phyloP scores from a whole-genome alignment of 2,329 filamentous ascomycete genomes.

The Paradendryphiella salina region DNA sequence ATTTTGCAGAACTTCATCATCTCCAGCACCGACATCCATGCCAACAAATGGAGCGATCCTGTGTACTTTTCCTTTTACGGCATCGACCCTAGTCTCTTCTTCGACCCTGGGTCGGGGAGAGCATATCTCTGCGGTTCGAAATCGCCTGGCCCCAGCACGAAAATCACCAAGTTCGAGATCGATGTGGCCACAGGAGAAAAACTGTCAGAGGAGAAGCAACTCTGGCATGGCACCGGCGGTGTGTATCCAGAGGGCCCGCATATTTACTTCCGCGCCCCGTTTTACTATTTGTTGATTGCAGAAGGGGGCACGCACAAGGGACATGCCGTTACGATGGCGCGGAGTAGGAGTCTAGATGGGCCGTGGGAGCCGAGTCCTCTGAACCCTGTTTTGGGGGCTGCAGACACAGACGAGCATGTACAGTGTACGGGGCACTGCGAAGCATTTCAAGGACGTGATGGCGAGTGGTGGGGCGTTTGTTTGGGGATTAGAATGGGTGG shows the following conservation, averaged over 20 bases:
- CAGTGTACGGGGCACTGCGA: constrained; percentile 23
- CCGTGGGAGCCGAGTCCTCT: constrained; percentile 16
- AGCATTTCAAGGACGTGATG: constrained; percentile 15
- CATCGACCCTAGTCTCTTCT: constrained; percentile 24
- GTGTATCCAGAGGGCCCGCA: constrained; percentile 42
- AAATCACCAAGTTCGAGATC: constrained; percentile 30
- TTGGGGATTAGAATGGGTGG: constrained; percentile 10
- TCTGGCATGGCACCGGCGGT: constrained; percentile 43
- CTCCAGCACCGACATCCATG: constrained; percentile 15
- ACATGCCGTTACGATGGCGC: constrained; percentile 17
- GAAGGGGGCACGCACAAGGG: constrained; percentile 32
- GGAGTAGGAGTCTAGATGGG: constrained; percentile 14
- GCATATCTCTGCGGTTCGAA: constrained; percentile 28
- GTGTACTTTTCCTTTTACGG: constrained; percentile 18
- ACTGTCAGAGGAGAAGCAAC: constrained; percentile 13
- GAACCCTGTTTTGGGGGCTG: constrained; percentile 18
- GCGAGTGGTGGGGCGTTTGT: constrained; percentile 22
- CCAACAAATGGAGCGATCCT: constrained; percentile 17
- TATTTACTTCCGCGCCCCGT: constrained; percentile 39
- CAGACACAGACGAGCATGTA: constrained; percentile 16
- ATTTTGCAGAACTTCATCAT: constrained; percentile 46
- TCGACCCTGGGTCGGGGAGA: constrained; percentile 11
- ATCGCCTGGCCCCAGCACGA: constrained; percentile 15
- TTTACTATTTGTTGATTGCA: constrained; percentile 42
- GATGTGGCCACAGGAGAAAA: constrained; percentile 34